Percentiles rank a stretch among this genome's conserved stretches.
Conservation (phyloP, 257 asterid genomes). For the Capsicum rhomboideum region DNA sequence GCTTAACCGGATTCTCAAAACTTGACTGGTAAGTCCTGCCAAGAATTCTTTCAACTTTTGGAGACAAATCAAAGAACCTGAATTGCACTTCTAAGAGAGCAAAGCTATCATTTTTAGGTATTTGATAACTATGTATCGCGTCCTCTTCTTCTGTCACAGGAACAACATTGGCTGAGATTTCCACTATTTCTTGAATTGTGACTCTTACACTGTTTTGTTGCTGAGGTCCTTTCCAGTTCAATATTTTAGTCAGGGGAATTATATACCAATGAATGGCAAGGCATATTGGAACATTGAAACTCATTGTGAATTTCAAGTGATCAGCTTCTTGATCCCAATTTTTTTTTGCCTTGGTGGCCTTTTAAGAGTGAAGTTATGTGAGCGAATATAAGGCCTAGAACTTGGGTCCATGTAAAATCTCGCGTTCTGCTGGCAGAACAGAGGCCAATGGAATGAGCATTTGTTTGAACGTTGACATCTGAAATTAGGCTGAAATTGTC, state of each 20-base stretch:
- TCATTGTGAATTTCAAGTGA: neutral
- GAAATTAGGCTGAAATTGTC: conserved; percentile 14
- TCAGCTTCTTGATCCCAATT: conserved; percentile 3
- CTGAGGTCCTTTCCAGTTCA: conserved; percentile 1
- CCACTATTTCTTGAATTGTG: neutral
- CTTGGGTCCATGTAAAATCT: conserved; percentile 12
- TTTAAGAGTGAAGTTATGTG: conserved; percentile 4
- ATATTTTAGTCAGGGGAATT: neutral
- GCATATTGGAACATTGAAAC: neutral
- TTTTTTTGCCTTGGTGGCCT: conserved; percentile 7
- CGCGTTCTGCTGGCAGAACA: neutral
- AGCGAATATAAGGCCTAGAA: conserved; percentile 1
- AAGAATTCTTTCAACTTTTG: conserved; percentile 8
- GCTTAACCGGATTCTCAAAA: conserved; percentile 11
- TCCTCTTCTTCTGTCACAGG: conserved; percentile 10
- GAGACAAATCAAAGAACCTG: conserved; percentile 2
- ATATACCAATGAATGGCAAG: neutral
- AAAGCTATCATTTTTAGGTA: conserved; percentile 7
- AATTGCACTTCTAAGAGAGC: conserved; percentile 12
- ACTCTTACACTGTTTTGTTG: neutral
- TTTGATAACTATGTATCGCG: conserved; percentile 2
- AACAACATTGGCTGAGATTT: conserved; percentile 12
- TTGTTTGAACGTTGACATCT: conserved; percentile 2
- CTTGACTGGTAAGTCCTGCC: conserved; percentile 14
- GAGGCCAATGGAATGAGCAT: conserved; percentile 8